Percentiles rank a stretch among this genome's conserved stretches.
Evolutionary conservation across 164 flowering plant species (phyloP).

Genomic region (Vitis rotundifolia): DNA sequence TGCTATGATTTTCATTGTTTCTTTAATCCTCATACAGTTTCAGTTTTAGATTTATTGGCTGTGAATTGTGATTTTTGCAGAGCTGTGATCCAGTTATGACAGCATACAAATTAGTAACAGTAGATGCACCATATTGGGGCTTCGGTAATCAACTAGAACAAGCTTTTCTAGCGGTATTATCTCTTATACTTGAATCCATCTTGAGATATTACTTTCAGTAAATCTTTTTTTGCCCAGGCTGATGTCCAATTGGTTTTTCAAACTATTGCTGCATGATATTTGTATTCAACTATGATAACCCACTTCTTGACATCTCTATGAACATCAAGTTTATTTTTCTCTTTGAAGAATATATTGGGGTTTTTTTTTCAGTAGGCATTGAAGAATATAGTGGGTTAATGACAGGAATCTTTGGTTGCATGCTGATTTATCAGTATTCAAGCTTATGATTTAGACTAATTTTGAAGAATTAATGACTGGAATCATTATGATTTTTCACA

Average conservation of each 20-base stretch:
- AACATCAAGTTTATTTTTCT: neutral
- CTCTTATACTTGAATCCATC: neutral
- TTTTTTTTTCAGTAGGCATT: neutral
- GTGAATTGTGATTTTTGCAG: constrained; percentile 27
- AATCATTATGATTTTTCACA: too few species aligned
- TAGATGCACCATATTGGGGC: constrained; percentile 80
- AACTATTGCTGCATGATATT: neutral
- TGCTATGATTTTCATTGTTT: too few species aligned
- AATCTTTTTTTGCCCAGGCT: neutral
- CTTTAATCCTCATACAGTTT: too few species aligned
- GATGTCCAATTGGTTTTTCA: neutral
- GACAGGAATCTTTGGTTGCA: too few species aligned
- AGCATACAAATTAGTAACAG: constrained; percentile 72
- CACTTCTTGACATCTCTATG: neutral
- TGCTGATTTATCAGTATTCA: too few species aligned
- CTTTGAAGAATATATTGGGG: too few species aligned
- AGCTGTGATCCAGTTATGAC: constrained; percentile 66
- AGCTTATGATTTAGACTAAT: too few species aligned
- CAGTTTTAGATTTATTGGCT: neutral
- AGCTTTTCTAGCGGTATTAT: constrained; percentile 56
- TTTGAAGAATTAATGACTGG: too few species aligned
- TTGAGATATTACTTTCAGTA: neutral
- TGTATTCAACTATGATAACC: neutral
- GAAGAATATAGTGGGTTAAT: too few species aligned
- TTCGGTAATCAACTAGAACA: constrained; percentile 69